Evolutionary conservation across 192 early-diverging fungal genomes (phyloP).

Genomic region (Chytriomyces sp.): DNA sequence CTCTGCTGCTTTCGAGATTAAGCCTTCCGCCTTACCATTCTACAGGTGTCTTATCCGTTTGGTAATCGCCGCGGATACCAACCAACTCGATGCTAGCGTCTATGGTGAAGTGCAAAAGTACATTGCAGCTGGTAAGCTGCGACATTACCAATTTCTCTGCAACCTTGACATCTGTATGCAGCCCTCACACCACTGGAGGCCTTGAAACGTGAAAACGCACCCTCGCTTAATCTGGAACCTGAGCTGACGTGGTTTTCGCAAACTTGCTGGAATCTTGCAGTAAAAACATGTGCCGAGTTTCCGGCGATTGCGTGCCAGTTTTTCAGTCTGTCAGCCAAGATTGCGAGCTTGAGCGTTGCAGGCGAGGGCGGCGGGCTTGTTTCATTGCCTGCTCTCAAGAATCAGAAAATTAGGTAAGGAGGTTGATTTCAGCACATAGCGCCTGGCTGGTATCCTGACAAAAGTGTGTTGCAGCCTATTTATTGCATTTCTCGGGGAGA

Average conservation of each 20-base stretch:
- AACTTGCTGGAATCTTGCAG: constrained; percentile 24
- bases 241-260: neutral
- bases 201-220: neutral
- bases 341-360: neutral
- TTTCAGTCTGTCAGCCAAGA: constrained; percentile 6
- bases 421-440: neutral
- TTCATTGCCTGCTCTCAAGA: neutral
- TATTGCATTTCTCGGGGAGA: constrained; percentile 11
- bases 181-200: neutral
- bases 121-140: neutral
- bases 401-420: constrained; percentile 15
- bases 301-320: neutral
- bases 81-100: neutral
- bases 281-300: neutral
- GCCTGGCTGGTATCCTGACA: too few relatives aligned
- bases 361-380: neutral
- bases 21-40: too few relatives aligned
- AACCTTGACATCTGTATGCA: neutral
- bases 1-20: too few relatives aligned
- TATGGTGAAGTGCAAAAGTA: constrained; percentile 13
- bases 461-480: neutral
- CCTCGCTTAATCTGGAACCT: neutral
- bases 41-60: constrained; percentile 20
- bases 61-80: neutral
- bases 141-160: neutral